Percentiles rank a stretch among this genome's conserved stretches.
phyloP scores from a whole-genome alignment of 2,329 filamentous ascomycete genomes.

The Aspergillus jensenii region DNA sequence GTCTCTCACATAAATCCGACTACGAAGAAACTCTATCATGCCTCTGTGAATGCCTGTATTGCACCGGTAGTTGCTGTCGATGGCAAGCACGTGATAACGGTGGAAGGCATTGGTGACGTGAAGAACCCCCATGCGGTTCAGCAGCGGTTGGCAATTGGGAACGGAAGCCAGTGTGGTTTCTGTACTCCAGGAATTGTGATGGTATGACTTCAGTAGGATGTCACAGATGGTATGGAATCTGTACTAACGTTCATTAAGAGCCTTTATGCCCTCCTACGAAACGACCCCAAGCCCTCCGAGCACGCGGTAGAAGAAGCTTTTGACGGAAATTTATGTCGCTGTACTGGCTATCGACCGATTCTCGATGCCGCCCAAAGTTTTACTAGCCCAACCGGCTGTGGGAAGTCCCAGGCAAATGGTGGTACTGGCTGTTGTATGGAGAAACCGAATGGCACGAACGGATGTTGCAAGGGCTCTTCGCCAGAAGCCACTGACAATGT shows the following conservation, averaged over 20 bases:
- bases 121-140: constrained; percentile 85
- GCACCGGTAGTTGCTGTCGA: constrained; percentile 90
- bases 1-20: constrained; percentile 92
- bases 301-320: constrained; percentile 93
- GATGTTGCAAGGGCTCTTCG: constrained; percentile 68
- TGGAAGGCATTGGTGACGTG: constrained; percentile 90
- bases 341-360: constrained; percentile 92
- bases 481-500: constrained; percentile 38
- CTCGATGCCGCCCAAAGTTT: constrained; percentile 93
- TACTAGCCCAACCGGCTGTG: constrained; percentile 53
- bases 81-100: constrained; percentile 96
- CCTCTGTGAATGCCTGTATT: constrained; percentile 92
- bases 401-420: constrained; percentile 57
- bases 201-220: constrained; percentile 40
- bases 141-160: constrained; percentile 84
- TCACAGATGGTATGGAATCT: background rate
- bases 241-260: constrained; percentile 54
- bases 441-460: constrained; percentile 53
- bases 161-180: constrained; percentile 93
- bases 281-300: constrained; percentile 73
- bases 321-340: constrained; percentile 92
- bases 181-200: constrained; percentile 98
- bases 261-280: constrained; percentile 86
- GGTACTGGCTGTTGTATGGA: constrained; percentile 73
- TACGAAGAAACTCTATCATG: constrained; percentile 90